A percentile compares a stretch with the other conserved stretches of the same genome.
Conservation (phyloP, 2,329 filamentous ascomycete genomes). For the Ustulina deusta region DNA sequence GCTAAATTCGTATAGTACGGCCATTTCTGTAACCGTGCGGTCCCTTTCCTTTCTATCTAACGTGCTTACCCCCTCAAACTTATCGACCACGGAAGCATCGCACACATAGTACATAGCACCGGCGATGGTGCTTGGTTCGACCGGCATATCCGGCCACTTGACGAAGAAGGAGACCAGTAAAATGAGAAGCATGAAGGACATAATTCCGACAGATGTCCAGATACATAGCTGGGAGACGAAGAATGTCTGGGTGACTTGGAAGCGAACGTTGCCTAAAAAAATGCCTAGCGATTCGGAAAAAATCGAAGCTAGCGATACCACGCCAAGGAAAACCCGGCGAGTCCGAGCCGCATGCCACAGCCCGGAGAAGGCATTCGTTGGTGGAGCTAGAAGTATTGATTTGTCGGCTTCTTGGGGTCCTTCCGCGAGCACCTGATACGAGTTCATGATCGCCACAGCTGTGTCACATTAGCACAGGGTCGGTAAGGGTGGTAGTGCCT, state of each 20-base stretch:
- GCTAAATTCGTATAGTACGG: slow-evolving; percentile 24
- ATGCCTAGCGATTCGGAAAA: slow-evolving; percentile 43
- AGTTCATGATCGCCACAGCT: slow-evolving; percentile 54
- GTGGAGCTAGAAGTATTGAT: slow-evolving; percentile 25
- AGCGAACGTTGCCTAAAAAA: slow-evolving; percentile 55
- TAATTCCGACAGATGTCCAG: slow-evolving; percentile 51
- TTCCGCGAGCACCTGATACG: slow-evolving; percentile 53
- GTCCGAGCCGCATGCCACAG: slow-evolving; percentile 25
- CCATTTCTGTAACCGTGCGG: slow-evolving; percentile 17
- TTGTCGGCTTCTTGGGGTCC: slow-evolving; percentile 12
- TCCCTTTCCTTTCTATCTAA: slow-evolving; percentile 31
- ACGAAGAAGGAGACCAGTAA: slow-evolving; percentile 52
- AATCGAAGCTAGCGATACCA: slow-evolving; percentile 28
- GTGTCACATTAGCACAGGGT: not conserved
- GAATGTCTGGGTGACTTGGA: slow-evolving; percentile 53
- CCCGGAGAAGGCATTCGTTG: slow-evolving; percentile 34
- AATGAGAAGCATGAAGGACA: slow-evolving; percentile 54
- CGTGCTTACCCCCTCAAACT: slow-evolving; percentile 23
- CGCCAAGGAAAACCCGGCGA: slow-evolving; percentile 24
- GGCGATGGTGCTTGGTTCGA: slow-evolving; percentile 53
- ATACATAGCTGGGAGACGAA: slow-evolving; percentile 50
- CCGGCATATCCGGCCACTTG: slow-evolving; percentile 53
- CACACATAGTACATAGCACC: slow-evolving; percentile 53
- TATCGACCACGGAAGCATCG: slow-evolving; percentile 10
- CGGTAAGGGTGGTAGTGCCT: too few relatives aligned